Percentiles rank a stretch among this genome's conserved stretches.
phyloP scores from a whole-genome alignment of 345 rosid genomes.

The Salix viminalis region DNA sequence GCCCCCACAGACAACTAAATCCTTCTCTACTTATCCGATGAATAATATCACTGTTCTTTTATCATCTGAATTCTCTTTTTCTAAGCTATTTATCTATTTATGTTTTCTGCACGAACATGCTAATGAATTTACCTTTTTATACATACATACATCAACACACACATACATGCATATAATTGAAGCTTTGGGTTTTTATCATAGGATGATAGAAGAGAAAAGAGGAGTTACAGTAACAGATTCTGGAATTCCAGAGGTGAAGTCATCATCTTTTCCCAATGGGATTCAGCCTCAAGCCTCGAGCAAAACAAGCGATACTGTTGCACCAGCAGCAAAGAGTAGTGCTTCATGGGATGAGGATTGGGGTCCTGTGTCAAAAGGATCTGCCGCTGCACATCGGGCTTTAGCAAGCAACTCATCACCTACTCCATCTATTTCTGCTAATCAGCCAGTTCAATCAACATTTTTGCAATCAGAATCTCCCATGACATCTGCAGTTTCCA shows the following conservation, averaged over 20 bases:
- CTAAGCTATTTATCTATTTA: not conserved
- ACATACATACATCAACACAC: no score
- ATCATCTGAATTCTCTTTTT: not conserved
- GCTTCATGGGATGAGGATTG: constrained; percentile 90
- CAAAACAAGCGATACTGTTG: constrained; percentile 44
- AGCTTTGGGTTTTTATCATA: constrained; percentile 20
- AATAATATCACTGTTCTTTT: not conserved
- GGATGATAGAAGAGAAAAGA: constrained; percentile 82
- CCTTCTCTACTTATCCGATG: not conserved
- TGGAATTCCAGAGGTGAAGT: constrained; percentile 53
- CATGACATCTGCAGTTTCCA: constrained; percentile 23
- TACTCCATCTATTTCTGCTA: constrained; percentile 20
- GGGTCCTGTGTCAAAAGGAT: constrained; percentile 50
- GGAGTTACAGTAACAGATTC: constrained; percentile 66
- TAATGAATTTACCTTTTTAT: not conserved
- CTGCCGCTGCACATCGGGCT: constrained; percentile 24
- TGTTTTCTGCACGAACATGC: not conserved
- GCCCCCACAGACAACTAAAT: not conserved
- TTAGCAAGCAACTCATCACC: constrained; percentile 14
- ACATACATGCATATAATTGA: not conserved
- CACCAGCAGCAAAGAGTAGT: constrained; percentile 44
- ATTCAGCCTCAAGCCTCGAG: constrained; percentile 41
- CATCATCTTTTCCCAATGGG: constrained; percentile 40
- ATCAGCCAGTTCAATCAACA: constrained; percentile 36
- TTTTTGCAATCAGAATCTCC: constrained; percentile 40